These are phyloP conservation scores for Dalbergia cochinchinensis DNA, from an alignment of 306 rosid genomes.

Conservation along the genomic window DNA sequence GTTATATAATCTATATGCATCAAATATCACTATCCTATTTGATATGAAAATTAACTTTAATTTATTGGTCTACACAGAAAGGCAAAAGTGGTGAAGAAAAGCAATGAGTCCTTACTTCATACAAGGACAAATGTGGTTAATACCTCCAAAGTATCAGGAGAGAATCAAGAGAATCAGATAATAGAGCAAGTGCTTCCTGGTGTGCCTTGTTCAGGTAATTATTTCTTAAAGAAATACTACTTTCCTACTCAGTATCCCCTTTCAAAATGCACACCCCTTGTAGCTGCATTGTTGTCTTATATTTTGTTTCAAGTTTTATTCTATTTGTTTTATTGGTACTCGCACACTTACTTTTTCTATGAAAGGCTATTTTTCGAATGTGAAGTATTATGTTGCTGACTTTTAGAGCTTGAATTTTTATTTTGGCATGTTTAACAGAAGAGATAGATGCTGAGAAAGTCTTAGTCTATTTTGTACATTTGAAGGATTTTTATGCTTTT, in stretches of 20 bases:
- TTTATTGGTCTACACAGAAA: conserved; percentile 61
- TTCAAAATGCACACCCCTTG: conserved; percentile 26
- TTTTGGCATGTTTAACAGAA: conserved; percentile 13
- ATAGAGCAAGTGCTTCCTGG: conserved; percentile 58
- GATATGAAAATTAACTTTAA: conserved; percentile 27
- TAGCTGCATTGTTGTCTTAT: conserved; percentile 8
- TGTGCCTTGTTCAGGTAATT: conserved; percentile 69
- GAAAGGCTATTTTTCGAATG: background rate
- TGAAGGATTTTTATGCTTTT: conserved; percentile 4
- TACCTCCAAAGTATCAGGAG: conserved; percentile 52
- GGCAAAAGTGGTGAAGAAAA: conserved; percentile 75
- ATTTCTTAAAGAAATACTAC: background rate
- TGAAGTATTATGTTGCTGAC: background rate
- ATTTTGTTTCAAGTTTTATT: conserved; percentile 14
- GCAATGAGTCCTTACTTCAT: conserved; percentile 52
- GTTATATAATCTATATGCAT: conserved; percentile 13
- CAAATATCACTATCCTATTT: conserved; percentile 32
- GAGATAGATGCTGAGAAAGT: conserved; percentile 4
- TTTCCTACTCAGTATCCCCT: background rate
- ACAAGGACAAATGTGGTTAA: conserved; percentile 53
- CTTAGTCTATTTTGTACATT: conserved; percentile 1
- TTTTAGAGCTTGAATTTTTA: conserved; percentile 26
- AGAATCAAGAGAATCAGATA: conserved; percentile 49
- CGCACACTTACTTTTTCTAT: background rate
- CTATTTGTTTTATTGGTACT: background rate